A percentile compares a stretch with the other conserved stretches of the same genome.
Conservation (phyloP, 768 basidiomycete genomes). For the Naganishia randhawae region DNA sequence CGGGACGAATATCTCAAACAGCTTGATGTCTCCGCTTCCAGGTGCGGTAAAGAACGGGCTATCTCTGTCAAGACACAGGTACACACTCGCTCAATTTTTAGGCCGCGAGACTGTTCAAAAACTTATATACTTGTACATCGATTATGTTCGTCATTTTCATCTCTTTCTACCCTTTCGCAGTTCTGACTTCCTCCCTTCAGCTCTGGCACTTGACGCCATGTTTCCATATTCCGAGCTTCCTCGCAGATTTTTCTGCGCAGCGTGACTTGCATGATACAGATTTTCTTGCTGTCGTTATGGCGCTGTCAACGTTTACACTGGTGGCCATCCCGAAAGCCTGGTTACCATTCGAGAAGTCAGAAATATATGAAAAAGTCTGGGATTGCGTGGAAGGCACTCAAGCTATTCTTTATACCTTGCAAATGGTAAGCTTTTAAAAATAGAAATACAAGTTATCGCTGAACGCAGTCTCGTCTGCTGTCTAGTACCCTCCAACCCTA, state of each 20-base stretch:
- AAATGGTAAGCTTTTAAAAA: neutral
- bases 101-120: conserved; percentile 11
- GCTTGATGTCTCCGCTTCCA: neutral
- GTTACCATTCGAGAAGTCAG: conserved; percentile 5
- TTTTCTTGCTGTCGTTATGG: conserved; percentile 25
- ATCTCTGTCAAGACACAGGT: conserved; percentile 1
- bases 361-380: neutral
- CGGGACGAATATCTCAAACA: neutral
- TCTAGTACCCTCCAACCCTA: neutral
- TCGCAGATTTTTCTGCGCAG: conserved; percentile 4
- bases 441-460: neutral
- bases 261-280: conserved; percentile 16
- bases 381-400: conserved; percentile 5
- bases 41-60: neutral
- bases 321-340: conserved; percentile 14
- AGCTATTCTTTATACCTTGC: conserved; percentile 4
- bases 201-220: conserved; percentile 24
- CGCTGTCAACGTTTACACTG: conserved; percentile 6
- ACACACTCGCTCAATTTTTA: conserved; percentile 1
- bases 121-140: conserved; percentile 18
- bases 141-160: neutral
- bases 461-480: neutral
- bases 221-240: conserved; percentile 24
- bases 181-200: neutral
- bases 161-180: neutral